These are phyloP conservation scores for Alternaria infectoria DNA, from an alignment of 2,329 filamentous ascomycete species.

Conservation along the genomic window DNA sequence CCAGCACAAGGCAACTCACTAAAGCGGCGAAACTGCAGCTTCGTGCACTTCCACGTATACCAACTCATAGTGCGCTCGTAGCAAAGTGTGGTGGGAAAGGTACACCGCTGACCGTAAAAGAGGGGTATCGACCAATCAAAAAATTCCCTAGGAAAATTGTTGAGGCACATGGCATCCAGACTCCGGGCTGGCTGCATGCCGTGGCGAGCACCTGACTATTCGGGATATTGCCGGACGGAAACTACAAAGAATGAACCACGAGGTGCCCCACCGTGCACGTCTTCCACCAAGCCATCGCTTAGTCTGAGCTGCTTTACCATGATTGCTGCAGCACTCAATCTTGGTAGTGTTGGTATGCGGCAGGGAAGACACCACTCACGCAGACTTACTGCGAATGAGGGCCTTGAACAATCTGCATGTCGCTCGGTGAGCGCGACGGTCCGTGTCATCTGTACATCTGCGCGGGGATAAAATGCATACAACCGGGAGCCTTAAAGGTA, in stretches of 20 bases:
- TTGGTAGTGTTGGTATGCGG: constrained; percentile 8
- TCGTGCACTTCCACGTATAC: constrained; percentile 25
- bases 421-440: constrained; percentile 28
- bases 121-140: constrained; percentile 35
- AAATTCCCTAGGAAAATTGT: constrained; percentile 33
- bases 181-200: constrained; percentile 31
- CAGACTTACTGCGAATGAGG: constrained; percentile 14
- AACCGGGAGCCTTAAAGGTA: constrained; percentile 14
- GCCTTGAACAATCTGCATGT: constrained; percentile 24
- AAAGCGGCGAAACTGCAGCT: constrained; percentile 7
- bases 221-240: constrained; percentile 20
- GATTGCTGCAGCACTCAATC: neutral
- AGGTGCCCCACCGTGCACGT: constrained; percentile 17
- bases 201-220: constrained; percentile 42
- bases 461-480: constrained; percentile 12
- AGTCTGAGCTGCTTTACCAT: neutral
- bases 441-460: constrained; percentile 27
- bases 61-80: constrained; percentile 37
- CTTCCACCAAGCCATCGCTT: constrained; percentile 7
- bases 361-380: constrained; percentile 17
- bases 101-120: constrained; percentile 37
- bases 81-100: constrained; percentile 25
- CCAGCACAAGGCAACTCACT: neutral
- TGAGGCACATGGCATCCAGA: constrained; percentile 36
- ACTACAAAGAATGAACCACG: constrained; percentile 22